phyloP scores from a whole-genome alignment of 1,139 yeast species.

The Debaryomyces udenii region DNA sequence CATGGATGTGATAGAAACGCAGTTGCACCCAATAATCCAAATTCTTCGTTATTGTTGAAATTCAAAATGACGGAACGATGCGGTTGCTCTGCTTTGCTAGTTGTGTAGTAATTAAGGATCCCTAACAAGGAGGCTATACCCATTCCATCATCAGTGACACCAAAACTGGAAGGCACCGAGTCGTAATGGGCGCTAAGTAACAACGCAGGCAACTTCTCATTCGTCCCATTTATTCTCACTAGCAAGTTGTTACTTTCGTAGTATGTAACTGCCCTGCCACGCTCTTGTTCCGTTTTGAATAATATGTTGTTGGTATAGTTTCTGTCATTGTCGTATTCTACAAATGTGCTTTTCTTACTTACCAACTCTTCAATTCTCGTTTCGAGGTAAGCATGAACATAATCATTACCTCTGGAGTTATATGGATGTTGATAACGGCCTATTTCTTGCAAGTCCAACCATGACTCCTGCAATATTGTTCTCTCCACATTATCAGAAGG shows the following conservation, averaged over 20 bases:
- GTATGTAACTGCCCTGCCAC: conserved; percentile 47
- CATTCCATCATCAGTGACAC: conserved; percentile 92
- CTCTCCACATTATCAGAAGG: conserved; percentile 43
- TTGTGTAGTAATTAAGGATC: conserved; percentile 54
- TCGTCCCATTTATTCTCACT: conserved; percentile 69
- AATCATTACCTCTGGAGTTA: conserved; percentile 73
- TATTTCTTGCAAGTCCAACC: conserved; percentile 72
- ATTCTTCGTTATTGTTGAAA: conserved; percentile 89
- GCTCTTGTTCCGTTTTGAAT: conserved; percentile 50
- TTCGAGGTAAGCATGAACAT: conserved; percentile 69
- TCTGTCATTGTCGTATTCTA: conserved; percentile 56
- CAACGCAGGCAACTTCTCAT: conserved; percentile 61
- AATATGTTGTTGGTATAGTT: conserved; percentile 45
- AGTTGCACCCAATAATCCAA: conserved; percentile 83
- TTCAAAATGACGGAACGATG: conserved; percentile 75
- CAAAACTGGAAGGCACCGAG: conserved; percentile 84
- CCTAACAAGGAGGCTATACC: conserved; percentile 88
- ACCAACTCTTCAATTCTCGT: conserved; percentile 40
- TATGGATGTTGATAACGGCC: conserved; percentile 75
- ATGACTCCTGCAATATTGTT: conserved; percentile 49
- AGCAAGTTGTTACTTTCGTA: conserved; percentile 80
- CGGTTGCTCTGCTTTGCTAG: conserved; percentile 52
- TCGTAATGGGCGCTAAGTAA: conserved; percentile 86
- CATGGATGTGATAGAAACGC: conserved; percentile 77
- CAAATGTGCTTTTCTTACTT: conserved; percentile 28